Evolutionary conservation across 345 rosid species (phyloP).

Genomic region (Angophora floribunda): DNA sequence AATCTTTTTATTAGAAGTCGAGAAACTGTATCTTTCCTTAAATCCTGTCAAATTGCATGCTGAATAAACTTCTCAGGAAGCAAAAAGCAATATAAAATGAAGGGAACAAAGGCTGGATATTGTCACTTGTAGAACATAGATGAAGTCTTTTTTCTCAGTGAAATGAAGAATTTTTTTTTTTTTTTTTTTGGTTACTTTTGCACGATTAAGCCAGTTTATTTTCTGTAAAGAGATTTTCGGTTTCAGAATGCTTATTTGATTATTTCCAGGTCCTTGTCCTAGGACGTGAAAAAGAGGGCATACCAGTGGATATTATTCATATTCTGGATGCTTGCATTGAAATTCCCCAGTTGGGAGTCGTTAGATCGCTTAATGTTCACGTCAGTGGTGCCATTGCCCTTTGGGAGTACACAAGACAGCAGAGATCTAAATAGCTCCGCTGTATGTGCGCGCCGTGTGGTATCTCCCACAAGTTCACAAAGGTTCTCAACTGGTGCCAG

Average conservation of each 20-base stretch:
- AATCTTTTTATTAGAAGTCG: neutral
- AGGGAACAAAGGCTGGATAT: neutral
- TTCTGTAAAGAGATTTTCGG: neutral
- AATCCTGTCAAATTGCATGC: neutral
- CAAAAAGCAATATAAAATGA: neutral
- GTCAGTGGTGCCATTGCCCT: constrained; percentile 96
- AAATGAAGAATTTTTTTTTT: neutral
- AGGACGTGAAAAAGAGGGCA: constrained; percentile 93
- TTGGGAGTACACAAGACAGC: constrained; percentile 97
- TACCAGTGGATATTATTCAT: constrained; percentile 89
- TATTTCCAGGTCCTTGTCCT: constrained; percentile 71
- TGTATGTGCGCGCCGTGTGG: neutral
- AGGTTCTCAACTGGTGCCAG: neutral
- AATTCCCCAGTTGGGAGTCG: constrained; percentile 94
- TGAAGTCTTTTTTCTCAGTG: neutral
- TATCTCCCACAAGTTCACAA: neutral
- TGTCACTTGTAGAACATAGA: neutral
- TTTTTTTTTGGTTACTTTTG: neutral
- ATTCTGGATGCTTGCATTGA: constrained; percentile 81
- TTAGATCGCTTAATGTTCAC: constrained; percentile 89
- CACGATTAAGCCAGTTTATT: neutral
- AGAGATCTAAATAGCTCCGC: constrained; percentile 35
- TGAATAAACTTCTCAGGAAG: neutral
- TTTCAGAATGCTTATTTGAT: neutral
- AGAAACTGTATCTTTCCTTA: neutral